Base-by-base conservation (phyloP, 371 early-diverging fungal species). In the Zopfochytrium polystomum region DNA sequence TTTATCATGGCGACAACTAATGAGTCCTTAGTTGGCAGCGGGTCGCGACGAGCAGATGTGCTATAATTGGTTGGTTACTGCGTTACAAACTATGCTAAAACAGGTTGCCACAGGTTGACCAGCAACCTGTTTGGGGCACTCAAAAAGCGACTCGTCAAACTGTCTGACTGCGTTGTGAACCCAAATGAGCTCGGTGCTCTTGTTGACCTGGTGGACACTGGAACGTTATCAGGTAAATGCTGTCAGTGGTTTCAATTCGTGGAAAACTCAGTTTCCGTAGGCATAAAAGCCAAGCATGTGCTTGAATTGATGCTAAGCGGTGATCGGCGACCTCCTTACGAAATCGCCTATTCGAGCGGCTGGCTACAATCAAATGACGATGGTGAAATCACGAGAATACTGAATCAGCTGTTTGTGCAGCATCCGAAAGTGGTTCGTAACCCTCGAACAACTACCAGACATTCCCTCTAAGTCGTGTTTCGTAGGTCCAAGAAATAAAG, bases 91-190 rank as follows among this genome's bases (percentile, higher is more conserved):
- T 13, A 48, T 11, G 20, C 11, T 13, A 18, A 9, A n/a, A n/a
- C 27, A 22, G 7, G n/a, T 13, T 33, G 18, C n/a, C 33, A 35
- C 52, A 88, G 92, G 92, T 84, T 87, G 31, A 79, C 87, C 2
- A 85, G 86, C 38, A 91, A 91, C 34, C 68, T 93, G 2, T 84
- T 89, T 58, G 91, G 92, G 0, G 77, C 80, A 60, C 68, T 93
- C n/a, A 78, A 85, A 20, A 62, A 76, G 15, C 77, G 81, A n/a
- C 71, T 76, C 9, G 72, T 85, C 11, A 38, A 67, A 5, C 84
- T 90, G 47, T 29, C 65, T 6, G 73, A 79, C 0, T 82, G 85
- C 55, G 80, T 83, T 3, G 81, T 92, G 32, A 75, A 79, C 15
- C 67, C 77, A 2, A 51, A 68, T 11, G 87, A 83, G 30, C 71